Evolutionary conservation across 2,329 filamentous ascomycete genomes (phyloP), one percentile per base, ranked within the genome.

Genomic region (Thelonectria rubi): DNA sequence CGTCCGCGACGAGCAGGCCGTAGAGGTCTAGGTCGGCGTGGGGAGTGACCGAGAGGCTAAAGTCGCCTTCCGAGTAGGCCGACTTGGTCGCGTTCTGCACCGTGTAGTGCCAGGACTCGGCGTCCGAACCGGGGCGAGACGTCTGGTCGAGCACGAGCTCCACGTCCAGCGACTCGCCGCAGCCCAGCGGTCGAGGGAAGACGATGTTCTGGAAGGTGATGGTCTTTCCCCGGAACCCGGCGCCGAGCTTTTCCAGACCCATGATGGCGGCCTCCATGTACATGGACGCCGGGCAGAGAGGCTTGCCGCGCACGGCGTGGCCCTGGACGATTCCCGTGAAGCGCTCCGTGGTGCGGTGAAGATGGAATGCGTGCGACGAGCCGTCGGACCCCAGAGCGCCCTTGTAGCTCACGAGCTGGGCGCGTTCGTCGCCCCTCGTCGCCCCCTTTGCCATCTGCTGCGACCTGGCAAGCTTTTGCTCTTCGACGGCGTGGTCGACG

Each of bases 281-380:
- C 60, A 69, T 55, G 2, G 67, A 67, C 14, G 67, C 67, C 2
- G 67, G 67, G 53, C 67, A 69, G 3, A 69, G 43, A 6, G 67
- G 67, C 42, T 60, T 47, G 18, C 48, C 30, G 8, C 62, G 60
- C 2, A 69, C 64, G 10, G 64, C 55, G 42, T 69, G 67, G 2
- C 67, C 66, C 11, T 37, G n/a, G 12, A 66, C 65, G 39, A 69
- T 65, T 3, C 26, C 58, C 3, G 18, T 55, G 48, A 60, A 66
- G 17, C 64, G 52, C 49, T 65, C 62, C 0, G 62, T 65, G 18
- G 34, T 45, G 11, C 58, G 59, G 20, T 62, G 55, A 5, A 66
- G 17, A 8, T 18, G 30, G 46, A 66, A 66, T 14, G 40, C 37
- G 15, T 64, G 51, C 21, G 62, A 58, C 43, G 46, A 48, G 30